Conservation (phyloP, 2,329 filamentous ascomycete species). For the Fusarium sp. region DNA sequence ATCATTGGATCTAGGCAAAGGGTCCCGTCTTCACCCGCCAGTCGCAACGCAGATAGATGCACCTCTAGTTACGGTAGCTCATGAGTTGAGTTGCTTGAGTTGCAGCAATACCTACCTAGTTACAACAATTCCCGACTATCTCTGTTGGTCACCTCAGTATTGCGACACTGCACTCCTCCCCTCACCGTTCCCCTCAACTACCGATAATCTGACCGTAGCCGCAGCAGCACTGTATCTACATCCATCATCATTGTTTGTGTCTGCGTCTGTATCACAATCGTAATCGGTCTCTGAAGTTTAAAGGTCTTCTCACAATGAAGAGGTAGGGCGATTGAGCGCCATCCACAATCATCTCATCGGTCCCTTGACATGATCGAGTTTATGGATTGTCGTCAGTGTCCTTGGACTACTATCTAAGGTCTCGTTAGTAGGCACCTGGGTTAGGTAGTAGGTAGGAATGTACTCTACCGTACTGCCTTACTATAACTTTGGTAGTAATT, state of each 20-base stretch:
- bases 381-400: conserved; percentile 5
- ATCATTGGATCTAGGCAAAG: conserved; percentile 6
- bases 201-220: background rate
- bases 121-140: background rate
- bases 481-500: conserved; percentile 6
- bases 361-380: conserved; percentile 27
- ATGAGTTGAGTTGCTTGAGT: background rate
- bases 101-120: background rate
- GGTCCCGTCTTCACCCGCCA: conserved; percentile 20
- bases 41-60: conserved; percentile 18
- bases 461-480: background rate
- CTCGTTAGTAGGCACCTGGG: background rate
- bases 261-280: background rate
- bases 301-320: background rate
- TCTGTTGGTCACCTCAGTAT: background rate
- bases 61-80: background rate
- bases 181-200: conserved; percentile 11
- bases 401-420: background rate
- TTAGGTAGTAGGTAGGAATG: background rate
- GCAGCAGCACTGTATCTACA: background rate
- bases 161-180: conserved; percentile 28
- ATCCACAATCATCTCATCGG: conserved; percentile 17
- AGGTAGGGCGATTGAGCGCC: conserved; percentile 10
- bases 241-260: background rate
- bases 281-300: background rate